phyloP scores from a whole-genome alignment of 148 eudicot genomes.

The Camellia japonica region DNA sequence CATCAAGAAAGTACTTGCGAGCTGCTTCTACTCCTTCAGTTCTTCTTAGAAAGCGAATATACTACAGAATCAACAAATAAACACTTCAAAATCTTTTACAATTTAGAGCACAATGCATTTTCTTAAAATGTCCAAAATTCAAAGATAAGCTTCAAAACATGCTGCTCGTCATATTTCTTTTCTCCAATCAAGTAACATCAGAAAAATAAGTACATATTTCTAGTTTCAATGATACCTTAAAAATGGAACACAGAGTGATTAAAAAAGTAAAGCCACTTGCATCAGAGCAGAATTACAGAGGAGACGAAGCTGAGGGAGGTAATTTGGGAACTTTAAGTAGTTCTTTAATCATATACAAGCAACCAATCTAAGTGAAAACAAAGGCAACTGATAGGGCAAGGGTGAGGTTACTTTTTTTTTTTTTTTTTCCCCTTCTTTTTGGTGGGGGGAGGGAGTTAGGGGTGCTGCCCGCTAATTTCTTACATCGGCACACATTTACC shows the following conservation, averaged over 20 bases:
- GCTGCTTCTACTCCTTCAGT: constrained; percentile 98
- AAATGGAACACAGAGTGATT: not conserved
- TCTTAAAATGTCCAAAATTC: not conserved
- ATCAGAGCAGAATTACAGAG: not conserved
- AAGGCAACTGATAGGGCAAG: not conserved
- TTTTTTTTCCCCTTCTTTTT: no score
- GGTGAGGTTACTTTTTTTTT: not conserved
- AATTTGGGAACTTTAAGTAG: not conserved
- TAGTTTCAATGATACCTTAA: not conserved
- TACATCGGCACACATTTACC: no score
- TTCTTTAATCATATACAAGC: not conserved
- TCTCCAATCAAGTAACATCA: not conserved
- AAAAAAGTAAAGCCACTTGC: not conserved
- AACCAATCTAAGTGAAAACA: not conserved
- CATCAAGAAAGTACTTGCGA: constrained; percentile 85
- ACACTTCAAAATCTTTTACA: constrained; percentile 5
- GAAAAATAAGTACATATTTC: not conserved
- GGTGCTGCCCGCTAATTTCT: not conserved
- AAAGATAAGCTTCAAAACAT: not conserved
- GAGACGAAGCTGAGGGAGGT: not conserved
- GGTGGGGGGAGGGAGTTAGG: not conserved
- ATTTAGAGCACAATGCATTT: not conserved
- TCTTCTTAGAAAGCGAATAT: constrained; percentile 93
- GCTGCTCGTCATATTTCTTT: not conserved
- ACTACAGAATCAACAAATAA: constrained; percentile 58